phyloP scores from a whole-genome alignment of 176 grass and related monocot genomes.

The Zoysia pacifica region DNA sequence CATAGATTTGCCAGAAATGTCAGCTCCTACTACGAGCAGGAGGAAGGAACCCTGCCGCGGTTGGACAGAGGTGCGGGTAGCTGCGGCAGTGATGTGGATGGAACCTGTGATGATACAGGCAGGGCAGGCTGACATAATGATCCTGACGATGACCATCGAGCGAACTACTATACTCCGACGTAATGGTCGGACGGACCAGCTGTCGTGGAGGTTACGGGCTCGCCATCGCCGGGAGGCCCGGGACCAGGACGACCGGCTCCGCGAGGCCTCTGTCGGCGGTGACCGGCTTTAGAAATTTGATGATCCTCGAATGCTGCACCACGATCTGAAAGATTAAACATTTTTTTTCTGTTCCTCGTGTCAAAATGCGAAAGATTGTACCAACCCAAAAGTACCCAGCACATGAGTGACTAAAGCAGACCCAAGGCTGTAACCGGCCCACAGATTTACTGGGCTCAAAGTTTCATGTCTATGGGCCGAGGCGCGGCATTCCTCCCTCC shows the following conservation, averaged over 20 bases:
- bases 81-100: background rate
- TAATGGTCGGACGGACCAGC: background rate
- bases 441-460: too few relatives aligned
- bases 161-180: background rate
- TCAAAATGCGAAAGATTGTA: background rate
- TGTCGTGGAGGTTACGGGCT: background rate
- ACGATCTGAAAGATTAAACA: background rate
- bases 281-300: background rate
- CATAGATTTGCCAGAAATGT: background rate
- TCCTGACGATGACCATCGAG: background rate
- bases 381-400: background rate
- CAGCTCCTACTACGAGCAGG: background rate
- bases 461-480: background rate
- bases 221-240: slow-evolving; percentile 6
- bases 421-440: background rate
- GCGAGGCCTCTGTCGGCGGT: slow-evolving; percentile 19
- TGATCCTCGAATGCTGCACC: background rate
- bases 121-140: slow-evolving; percentile 14
- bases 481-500: background rate
- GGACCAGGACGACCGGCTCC: slow-evolving; percentile 2
- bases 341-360: background rate
- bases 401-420: background rate
- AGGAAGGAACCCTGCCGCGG: background rate
- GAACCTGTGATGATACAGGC: slow-evolving; percentile 14
- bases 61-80: background rate